phyloP scores from a whole-genome alignment of 1,139 yeast genomes.

The Taphrina wiesneri region DNA sequence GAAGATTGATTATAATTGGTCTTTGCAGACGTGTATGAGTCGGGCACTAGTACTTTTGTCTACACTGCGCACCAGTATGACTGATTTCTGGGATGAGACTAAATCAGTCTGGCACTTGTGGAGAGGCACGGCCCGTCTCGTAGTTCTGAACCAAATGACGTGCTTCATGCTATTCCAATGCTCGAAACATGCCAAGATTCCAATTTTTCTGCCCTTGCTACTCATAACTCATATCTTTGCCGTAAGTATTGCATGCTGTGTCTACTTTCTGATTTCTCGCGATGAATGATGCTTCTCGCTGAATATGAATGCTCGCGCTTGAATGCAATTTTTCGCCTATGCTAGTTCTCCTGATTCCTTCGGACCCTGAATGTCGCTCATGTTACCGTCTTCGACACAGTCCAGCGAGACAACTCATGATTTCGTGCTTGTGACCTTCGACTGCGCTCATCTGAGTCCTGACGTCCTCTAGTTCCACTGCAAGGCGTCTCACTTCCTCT shows the following conservation, averaged over 20 bases:
- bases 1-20: too few species aligned
- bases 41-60: too few species aligned
- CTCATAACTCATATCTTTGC: neutral
- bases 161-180: neutral
- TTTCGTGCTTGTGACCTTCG: constrained; percentile 8
- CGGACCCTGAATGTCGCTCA: neutral
- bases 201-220: neutral
- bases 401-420: constrained; percentile 1
- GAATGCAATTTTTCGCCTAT: neutral
- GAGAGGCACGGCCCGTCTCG: neutral
- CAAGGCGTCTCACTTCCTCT: constrained; percentile 1
- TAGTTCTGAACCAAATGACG: neutral
- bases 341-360: neutral
- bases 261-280: too few species aligned
- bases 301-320: neutral
- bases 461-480: constrained; percentile 7
- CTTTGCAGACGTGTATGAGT: too few species aligned
- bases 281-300: neutral
- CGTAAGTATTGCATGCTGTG: too few species aligned
- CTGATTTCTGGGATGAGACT: too few species aligned
- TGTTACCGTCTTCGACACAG: neutral
- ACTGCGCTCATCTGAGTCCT: constrained; percentile 3
- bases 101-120: neutral
- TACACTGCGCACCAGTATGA: too few species aligned
- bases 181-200: neutral